These are phyloP conservation scores for Aureobasidium uvarum DNA, from an alignment of 2,329 filamentous ascomycete species.

Conservation along the genomic window DNA sequence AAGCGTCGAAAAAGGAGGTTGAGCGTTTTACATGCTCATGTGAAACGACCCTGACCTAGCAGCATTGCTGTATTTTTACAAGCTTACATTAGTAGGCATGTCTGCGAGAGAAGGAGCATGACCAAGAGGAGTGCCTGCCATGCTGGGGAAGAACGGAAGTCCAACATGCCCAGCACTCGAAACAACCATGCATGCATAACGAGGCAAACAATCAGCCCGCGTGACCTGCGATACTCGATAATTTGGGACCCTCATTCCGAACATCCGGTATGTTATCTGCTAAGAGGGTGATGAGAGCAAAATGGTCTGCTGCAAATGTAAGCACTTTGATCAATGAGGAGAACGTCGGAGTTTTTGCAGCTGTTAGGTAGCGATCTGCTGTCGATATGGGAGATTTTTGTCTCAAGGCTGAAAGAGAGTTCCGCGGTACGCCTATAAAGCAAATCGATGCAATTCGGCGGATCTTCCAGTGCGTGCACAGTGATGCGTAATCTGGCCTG, in stretches of 20 bases:
- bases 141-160: conserved; percentile 2
- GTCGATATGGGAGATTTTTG: background rate
- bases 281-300: background rate
- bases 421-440: conserved; percentile 9
- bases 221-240: background rate
- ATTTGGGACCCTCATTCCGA: background rate
- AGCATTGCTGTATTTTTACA: background rate
- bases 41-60: background rate
- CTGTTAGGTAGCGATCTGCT: conserved; percentile 1
- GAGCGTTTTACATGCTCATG: background rate
- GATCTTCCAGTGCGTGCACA: background rate
- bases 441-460: background rate
- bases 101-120: background rate
- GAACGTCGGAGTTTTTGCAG: background rate
- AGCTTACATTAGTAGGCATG: background rate
- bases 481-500: background rate
- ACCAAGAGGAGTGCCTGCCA: background rate
- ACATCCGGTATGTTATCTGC: background rate
- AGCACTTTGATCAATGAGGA: background rate
- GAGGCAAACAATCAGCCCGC: conserved; percentile 4
- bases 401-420: background rate
- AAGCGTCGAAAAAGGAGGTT: background rate
- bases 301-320: background rate
- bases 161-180: background rate
- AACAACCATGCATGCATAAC: conserved; percentile 20